Evolutionary conservation across 352 stramenopile species (phyloP).

Genomic region (Phytopythium litorale): DNA sequence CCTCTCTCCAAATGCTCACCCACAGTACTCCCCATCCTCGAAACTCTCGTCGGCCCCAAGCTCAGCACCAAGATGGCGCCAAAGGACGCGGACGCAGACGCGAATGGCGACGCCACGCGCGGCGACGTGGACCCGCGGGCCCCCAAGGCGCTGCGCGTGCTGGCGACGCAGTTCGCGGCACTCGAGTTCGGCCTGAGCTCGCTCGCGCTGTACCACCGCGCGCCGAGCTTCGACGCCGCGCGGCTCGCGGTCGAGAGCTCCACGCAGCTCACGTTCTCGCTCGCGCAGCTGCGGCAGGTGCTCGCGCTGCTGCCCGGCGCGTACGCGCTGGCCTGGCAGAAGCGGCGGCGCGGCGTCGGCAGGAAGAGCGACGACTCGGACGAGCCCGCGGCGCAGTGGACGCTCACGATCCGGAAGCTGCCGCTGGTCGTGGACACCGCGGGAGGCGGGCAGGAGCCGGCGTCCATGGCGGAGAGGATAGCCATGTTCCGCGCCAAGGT

Average conservation of each 20-base stretch:
- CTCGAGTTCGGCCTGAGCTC: conserved; percentile 70
- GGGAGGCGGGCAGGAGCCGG: conserved; percentile 11
- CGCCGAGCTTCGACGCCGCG: conserved; percentile 52
- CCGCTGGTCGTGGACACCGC: conserved; percentile 16
- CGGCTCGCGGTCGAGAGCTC: conserved; percentile 71
- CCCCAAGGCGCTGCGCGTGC: conserved; percentile 33
- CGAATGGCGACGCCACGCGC: conserved; percentile 4
- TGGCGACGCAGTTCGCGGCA: conserved; percentile 59
- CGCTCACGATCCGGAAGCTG: conserved; percentile 49
- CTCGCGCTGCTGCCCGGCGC: conserved; percentile 43
- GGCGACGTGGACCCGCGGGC: conserved; percentile 27
- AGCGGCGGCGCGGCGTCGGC: conserved; percentile 21
- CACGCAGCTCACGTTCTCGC: conserved; percentile 48
- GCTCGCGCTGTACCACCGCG: conserved; percentile 68
- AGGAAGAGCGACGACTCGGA: conserved; percentile 8
- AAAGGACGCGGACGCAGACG: background rate
- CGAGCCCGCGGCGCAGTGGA: conserved; percentile 1
- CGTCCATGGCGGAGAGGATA: conserved; percentile 49
- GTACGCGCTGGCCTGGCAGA: conserved; percentile 47
- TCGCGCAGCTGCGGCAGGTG: conserved; percentile 55
- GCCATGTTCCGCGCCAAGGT: conserved; percentile 29
- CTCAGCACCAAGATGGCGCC: background rate
- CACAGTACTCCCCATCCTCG: background rate
- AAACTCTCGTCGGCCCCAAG: too few relatives aligned
- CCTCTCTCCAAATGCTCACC: background rate